Conservation (phyloP, 2,329 filamentous ascomycete genomes). For the Phyllosticta capitalensis region DNA sequence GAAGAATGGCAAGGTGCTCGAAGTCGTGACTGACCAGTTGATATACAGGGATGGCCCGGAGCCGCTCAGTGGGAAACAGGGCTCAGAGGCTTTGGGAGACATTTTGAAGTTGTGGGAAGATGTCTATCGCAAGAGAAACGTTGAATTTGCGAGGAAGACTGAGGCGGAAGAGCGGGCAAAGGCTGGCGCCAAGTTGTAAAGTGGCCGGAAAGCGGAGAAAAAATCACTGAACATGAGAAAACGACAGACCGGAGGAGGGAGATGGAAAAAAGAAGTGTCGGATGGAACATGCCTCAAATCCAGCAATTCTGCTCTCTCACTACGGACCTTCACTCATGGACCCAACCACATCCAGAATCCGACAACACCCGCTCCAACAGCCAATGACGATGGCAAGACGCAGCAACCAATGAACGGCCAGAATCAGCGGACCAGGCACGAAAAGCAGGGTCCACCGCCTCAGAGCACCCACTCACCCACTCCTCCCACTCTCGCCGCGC, state of each 20-base stretch:
- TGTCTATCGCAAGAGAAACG: slow-evolving; percentile 21
- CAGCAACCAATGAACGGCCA: background rate
- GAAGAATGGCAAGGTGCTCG: slow-evolving; percentile 20
- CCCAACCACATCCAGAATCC: background rate
- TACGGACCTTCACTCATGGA: background rate
- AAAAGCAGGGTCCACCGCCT: background rate
- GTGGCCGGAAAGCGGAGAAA: background rate
- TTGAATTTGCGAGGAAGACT: slow-evolving; percentile 13
- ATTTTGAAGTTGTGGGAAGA: slow-evolving; percentile 15
- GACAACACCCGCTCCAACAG: background rate
- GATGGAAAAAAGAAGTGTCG: background rate
- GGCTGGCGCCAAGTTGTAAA: background rate
- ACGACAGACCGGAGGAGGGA: background rate
- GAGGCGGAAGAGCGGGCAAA: slow-evolving; percentile 4
- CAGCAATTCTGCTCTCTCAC: too few species aligned
- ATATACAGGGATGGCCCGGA: slow-evolving; percentile 16
- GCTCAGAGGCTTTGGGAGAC: slow-evolving; percentile 14
- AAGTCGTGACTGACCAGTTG: slow-evolving; percentile 18
- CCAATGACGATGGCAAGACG: background rate
- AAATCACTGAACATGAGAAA: background rate
- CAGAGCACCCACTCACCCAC: background rate
- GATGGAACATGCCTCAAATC: too few species aligned
- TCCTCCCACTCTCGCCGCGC: background rate
- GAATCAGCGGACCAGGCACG: background rate
- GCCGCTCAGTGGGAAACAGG: slow-evolving; percentile 13